These are phyloP conservation scores for Elaeis guineensis DNA, from an alignment of 176 grass and related monocot species.

Conservation along the genomic window DNA sequence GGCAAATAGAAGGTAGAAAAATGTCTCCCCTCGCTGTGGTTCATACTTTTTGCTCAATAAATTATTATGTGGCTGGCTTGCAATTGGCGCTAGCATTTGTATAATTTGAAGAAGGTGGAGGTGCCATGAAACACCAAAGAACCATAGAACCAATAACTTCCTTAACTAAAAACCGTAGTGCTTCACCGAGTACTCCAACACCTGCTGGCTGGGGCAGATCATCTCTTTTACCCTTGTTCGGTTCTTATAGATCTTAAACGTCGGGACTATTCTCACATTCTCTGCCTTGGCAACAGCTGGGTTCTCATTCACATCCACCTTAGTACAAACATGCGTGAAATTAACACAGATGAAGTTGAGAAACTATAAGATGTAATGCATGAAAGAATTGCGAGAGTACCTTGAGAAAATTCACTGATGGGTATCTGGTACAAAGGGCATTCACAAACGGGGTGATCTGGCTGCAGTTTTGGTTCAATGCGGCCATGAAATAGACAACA, in stretches of 20 bases:
- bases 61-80: background rate
- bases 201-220: conserved; percentile 78
- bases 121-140: background rate
- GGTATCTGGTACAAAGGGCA: conserved; percentile 67
- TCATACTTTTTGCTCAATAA: too few species aligned
- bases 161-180: conserved; percentile 60
- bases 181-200: conserved; percentile 82
- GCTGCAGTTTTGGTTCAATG: conserved; percentile 61
- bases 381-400: conserved; percentile 24
- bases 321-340: background rate
- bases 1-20: background rate
- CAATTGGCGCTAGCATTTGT: background rate
- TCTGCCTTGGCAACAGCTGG: conserved; percentile 54
- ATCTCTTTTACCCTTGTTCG: conserved; percentile 86
- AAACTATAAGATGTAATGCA: too few species aligned
- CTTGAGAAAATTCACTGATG: conserved; percentile 91
- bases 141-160: conserved; percentile 8
- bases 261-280: conserved; percentile 77
- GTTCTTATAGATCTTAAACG: conserved; percentile 95
- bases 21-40: background rate
- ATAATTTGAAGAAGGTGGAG: background rate
- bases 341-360: too few species aligned
- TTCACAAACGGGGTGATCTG: conserved; percentile 70
- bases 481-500: conserved; percentile 79
- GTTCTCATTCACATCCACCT: conserved; percentile 75